These are phyloP conservation scores for Cucurbita moschata DNA, from an alignment of 306 rosid genomes.

Conservation along the genomic window DNA sequence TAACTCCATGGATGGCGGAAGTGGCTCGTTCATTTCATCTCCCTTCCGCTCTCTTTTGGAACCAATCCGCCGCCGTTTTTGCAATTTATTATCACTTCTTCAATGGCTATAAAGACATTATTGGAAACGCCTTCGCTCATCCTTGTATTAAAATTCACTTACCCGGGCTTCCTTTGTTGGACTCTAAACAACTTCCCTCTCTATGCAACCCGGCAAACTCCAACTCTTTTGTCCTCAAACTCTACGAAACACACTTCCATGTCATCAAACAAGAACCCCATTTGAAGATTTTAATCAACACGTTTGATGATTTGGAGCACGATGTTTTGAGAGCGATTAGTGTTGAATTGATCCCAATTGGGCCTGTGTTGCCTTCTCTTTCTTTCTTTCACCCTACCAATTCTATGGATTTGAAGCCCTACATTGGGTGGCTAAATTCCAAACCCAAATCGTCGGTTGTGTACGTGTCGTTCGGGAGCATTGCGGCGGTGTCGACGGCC, in stretches of 20 bases:
- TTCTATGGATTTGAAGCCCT: too few relatives aligned
- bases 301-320: constrained; percentile 25
- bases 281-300: constrained; percentile 19
- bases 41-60: constrained; percentile 19
- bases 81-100: constrained; percentile 18
- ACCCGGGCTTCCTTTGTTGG: background rate
- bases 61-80: constrained; percentile 26
- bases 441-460: constrained; percentile 1
- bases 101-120: background rate
- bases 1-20: constrained; percentile 19
- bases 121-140: background rate
- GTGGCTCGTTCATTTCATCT: constrained; percentile 10
- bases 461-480: constrained; percentile 12
- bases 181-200: background rate
- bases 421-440: constrained; percentile 1
- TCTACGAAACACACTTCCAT: constrained; percentile 12
- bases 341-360: constrained; percentile 1
- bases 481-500: background rate
- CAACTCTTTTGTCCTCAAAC: background rate
- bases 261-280: constrained; percentile 8
- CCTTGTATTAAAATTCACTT: background rate
- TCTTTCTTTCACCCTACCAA: background rate
- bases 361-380: constrained; percentile 9
- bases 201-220: background rate
- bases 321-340: constrained; percentile 15